These are phyloP conservation scores for Angomonas ambiguus DNA, from an alignment of 208 protist species.

Conservation along the genomic window DNA sequence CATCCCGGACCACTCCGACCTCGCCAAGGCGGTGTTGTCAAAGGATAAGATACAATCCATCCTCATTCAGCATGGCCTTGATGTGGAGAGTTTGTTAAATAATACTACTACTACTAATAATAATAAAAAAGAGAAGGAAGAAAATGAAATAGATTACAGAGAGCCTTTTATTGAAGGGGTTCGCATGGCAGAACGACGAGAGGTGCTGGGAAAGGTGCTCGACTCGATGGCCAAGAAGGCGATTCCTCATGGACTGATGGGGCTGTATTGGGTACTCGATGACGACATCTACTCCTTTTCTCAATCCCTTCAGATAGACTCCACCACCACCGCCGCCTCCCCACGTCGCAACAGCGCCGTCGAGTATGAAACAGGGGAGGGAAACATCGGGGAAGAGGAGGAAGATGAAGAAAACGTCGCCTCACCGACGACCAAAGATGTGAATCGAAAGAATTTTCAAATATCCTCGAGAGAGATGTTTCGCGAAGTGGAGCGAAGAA, in stretches of 20 bases:
- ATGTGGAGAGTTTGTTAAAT: background rate
- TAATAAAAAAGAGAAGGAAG: too few species aligned
- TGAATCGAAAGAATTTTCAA: constrained; percentile 33
- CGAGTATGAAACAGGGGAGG: background rate
- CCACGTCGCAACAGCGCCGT: background rate
- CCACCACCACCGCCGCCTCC: background rate
- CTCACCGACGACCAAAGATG: background rate
- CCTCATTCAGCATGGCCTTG: background rate
- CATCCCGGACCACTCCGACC: constrained; percentile 9
- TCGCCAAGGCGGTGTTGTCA: background rate
- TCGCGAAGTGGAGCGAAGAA: constrained; percentile 36
- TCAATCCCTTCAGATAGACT: constrained; percentile 7
- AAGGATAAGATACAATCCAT: background rate
- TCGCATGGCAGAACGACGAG: background rate
- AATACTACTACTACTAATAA: background rate
- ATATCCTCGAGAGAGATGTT: constrained; percentile 60
- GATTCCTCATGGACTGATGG: constrained; percentile 40
- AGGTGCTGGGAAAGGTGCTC: background rate
- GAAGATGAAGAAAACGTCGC: background rate
- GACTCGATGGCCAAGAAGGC: constrained; percentile 11
- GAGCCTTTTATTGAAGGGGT: background rate
- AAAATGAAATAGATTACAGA: too few species aligned
- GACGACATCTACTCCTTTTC: constrained; percentile 82
- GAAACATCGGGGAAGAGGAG: background rate
- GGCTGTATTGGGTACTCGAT: constrained; percentile 86